These are phyloP conservation scores for Aspergillus sp. DNA, from an alignment of 2,329 filamentous ascomycete genomes.

Conservation along the genomic window DNA sequence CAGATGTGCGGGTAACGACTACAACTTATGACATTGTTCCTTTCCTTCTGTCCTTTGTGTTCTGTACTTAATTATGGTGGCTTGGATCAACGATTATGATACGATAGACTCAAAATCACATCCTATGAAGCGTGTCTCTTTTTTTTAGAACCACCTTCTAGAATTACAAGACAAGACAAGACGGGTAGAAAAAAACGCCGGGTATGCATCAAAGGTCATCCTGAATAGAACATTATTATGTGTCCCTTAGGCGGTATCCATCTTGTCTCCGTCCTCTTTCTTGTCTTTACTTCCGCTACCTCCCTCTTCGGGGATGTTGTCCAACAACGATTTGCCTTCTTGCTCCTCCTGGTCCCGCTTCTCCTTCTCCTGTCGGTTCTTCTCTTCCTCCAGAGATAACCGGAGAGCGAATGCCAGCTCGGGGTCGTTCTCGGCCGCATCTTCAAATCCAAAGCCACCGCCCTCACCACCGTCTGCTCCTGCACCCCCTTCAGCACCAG, in stretches of 20 bases:
- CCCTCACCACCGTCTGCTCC: conserved; percentile 51
- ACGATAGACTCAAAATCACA: no score
- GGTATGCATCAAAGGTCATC: conserved; percentile 33
- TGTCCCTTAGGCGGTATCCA: conserved; percentile 73
- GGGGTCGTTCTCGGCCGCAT: conserved; percentile 78
- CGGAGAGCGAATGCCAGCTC: conserved; percentile 89
- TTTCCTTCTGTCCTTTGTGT: no score
- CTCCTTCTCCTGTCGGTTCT: conserved; percentile 83
- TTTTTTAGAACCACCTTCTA: conserved; percentile 7
- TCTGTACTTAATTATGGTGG: no score
- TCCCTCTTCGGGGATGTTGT: conserved; percentile 74
- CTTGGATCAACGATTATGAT: no score
- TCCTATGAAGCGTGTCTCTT: no score
- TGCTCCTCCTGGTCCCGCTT: conserved; percentile 69
- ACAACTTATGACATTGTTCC: no score
- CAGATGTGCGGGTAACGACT: no score
- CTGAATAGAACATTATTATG: conserved; percentile 10
- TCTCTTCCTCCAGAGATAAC: conserved; percentile 98
- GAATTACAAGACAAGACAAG: conserved; percentile 10
- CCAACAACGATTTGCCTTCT: conserved; percentile 70
- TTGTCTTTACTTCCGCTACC: conserved; percentile 60
- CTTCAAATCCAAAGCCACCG: conserved; percentile 67
- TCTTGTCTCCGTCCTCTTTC: conserved; percentile 66
- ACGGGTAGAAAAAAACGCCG: conserved; percentile 27
- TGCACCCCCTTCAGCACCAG: conserved; percentile 41